Percentiles rank a stretch among this genome's conserved stretches.
Conservation (phyloP, 2,329 filamentous ascomycete genomes). For the Aspergillus unguis region DNA sequence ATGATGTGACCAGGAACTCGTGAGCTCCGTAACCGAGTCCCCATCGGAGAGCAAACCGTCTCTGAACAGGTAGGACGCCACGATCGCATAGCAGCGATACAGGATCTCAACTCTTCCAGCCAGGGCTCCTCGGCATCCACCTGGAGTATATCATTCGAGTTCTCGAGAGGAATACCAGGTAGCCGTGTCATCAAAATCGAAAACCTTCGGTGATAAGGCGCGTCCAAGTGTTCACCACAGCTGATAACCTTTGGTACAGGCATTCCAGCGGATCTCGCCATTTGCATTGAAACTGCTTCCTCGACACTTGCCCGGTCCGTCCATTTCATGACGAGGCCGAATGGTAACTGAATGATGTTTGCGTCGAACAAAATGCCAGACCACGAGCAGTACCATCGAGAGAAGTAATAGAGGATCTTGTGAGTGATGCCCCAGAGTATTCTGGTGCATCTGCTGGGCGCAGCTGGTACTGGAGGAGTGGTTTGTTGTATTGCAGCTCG, state of each 20-base stretch:
- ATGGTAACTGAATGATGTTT: conserved; percentile 35
- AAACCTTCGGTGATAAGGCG: conserved; percentile 19
- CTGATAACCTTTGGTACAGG: conserved; percentile 34
- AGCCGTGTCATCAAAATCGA: conserved; percentile 43
- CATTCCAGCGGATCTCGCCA: conserved; percentile 34
- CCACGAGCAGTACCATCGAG: conserved; percentile 30
- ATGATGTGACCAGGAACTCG: conserved; percentile 33
- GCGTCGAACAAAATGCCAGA: conserved; percentile 23
- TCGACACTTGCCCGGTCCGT: conserved; percentile 35
- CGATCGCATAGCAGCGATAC: conserved; percentile 33
- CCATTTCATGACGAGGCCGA: conserved; percentile 41
- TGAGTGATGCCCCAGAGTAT: conserved; percentile 32
- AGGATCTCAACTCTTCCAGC: conserved; percentile 34
- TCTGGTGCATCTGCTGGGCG: conserved; percentile 17
- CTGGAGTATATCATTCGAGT: conserved; percentile 26
- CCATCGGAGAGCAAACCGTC: conserved; percentile 31
- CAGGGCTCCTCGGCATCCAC: conserved; percentile 30
- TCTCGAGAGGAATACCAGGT: conserved; percentile 31
- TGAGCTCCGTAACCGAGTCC: conserved; percentile 28
- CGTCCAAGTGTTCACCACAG: conserved; percentile 31
- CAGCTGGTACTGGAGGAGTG: conserved; percentile 23
- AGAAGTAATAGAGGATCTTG: conserved; percentile 27
- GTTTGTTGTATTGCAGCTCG: conserved; percentile 16
- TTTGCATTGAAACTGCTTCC: conserved; percentile 36
- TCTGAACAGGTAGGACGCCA: conserved; percentile 29